These are phyloP conservation scores for Ustilago lituana DNA, from an alignment of 1,284 basidiomycete genomes.

Conservation along the genomic window DNA sequence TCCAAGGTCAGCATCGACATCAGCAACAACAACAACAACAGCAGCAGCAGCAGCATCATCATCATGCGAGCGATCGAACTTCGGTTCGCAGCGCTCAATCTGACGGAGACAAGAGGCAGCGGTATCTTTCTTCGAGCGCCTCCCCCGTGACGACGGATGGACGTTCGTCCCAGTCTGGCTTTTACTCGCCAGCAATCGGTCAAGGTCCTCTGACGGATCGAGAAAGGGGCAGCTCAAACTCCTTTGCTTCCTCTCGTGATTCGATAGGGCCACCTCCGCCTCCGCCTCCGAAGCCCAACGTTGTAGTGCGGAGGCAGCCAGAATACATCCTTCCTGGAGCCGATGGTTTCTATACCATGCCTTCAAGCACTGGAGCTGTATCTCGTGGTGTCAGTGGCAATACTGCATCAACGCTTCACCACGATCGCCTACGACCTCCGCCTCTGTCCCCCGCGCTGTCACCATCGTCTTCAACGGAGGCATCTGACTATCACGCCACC, in stretches of 20 bases:
- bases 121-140: background rate
- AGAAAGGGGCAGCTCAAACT: background rate
- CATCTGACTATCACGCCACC: conserved; percentile 22
- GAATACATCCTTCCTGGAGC: conserved; percentile 52
- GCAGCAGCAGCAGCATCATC: conserved; percentile 3
- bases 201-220: background rate
- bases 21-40: conserved; percentile 1
- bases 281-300: conserved; percentile 36
- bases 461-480: conserved; percentile 15
- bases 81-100: conserved; percentile 10
- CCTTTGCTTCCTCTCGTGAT: conserved; percentile 19
- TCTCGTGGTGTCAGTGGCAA: background rate
- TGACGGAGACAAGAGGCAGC: conserved; percentile 4
- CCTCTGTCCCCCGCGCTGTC: conserved; percentile 20
- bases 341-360: conserved; percentile 52
- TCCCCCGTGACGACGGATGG: background rate
- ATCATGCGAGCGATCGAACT: background rate
- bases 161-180: conserved; percentile 2
- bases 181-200: conserved; percentile 3
- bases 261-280: conserved; percentile 41
- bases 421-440: conserved; percentile 22
- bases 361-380: conserved; percentile 4
- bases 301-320: conserved; percentile 25
- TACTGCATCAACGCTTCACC: background rate
- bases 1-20: background rate